Evolutionary conservation across 1,139 yeast species (phyloP).

Genomic region (Kodamaea plutei): DNA sequence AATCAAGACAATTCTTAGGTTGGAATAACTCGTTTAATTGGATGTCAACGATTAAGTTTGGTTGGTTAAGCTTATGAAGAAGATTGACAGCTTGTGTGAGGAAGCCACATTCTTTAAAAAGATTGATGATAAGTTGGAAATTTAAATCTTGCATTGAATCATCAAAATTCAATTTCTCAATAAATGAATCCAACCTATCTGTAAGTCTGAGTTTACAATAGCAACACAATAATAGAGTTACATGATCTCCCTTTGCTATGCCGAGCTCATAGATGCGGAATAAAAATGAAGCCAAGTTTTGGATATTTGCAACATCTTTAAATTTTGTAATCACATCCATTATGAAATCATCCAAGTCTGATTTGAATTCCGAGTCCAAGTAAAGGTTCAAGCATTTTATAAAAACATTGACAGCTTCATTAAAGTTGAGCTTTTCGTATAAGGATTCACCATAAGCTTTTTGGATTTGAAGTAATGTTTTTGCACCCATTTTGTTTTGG

Average conservation of each 20-base stretch:
- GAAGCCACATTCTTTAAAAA: conserved; percentile 78
- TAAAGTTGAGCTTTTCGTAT: conserved; percentile 60
- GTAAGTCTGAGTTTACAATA: conserved; percentile 72
- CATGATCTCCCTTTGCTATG: conserved; percentile 70
- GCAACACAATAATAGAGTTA: conserved; percentile 76
- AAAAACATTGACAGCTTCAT: conserved; percentile 69
- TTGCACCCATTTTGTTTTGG: conserved; percentile 36
- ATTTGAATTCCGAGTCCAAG: conserved; percentile 16
- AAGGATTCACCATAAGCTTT: conserved; percentile 68
- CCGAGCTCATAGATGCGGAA: conserved; percentile 49
- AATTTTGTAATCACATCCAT: conserved; percentile 78
- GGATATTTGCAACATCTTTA: conserved; percentile 78
- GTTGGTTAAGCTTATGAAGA: conserved; percentile 69
- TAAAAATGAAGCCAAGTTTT: conserved; percentile 61
- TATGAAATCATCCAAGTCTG: conserved; percentile 48
- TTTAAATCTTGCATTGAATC: conserved; percentile 49
- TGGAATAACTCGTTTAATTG: conserved; percentile 64
- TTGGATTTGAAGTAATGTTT: conserved; percentile 49
- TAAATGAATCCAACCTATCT: conserved; percentile 56
- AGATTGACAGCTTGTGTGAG: conserved; percentile 64
- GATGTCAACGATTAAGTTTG: conserved; percentile 74
- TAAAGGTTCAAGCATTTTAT: conserved; percentile 37
- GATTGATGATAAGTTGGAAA: conserved; percentile 61
- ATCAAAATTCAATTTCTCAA: conserved; percentile 38
- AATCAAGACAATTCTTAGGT: conserved; percentile 60